Percentiles rank a stretch among this genome's conserved stretches.
These are phyloP conservation scores for Anisogramma anomala DNA, from an alignment of 2,329 filamentous ascomycete species.

Conservation along the genomic window DNA sequence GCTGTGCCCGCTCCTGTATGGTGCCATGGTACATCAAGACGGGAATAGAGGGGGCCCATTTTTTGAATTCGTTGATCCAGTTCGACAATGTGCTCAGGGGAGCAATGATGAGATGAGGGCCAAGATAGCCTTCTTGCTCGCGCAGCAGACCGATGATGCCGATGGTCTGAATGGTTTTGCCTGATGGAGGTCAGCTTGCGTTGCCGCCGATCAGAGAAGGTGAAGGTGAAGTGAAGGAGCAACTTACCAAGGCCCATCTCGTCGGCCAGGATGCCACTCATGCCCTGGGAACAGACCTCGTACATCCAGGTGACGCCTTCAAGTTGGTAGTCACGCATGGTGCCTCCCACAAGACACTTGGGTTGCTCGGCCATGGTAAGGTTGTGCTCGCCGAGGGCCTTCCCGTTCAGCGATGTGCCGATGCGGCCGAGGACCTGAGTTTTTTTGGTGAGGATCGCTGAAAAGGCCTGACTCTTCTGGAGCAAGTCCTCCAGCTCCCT, in stretches of 20 bases:
- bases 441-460: conserved; percentile 51
- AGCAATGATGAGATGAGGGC: conserved; percentile 82
- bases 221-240: no score
- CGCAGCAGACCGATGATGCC: conserved; percentile 76
- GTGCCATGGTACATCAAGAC: conserved; percentile 85
- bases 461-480: conserved; percentile 48
- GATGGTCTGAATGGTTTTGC: conserved; percentile 88
- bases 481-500: conserved; percentile 48
- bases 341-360: conserved; percentile 70
- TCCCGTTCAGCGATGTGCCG: conserved; percentile 47
- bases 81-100: conserved; percentile 87
- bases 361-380: conserved; percentile 72
- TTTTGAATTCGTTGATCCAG: conserved; percentile 88
- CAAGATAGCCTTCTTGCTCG: conserved; percentile 71
- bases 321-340: conserved; percentile 88
- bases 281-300: conserved; percentile 65
- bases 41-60: conserved; percentile 81
- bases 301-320: conserved; percentile 95
- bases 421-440: conserved; percentile 51
- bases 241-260: conserved; percentile 71
- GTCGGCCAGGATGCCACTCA: conserved; percentile 84
- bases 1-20: conserved; percentile 61
- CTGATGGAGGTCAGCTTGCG: conserved; percentile 26
- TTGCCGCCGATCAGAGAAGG: background rate
- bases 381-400: conserved; percentile 50